Conservation (phyloP, 2,329 filamentous ascomycete genomes). For the Calonectria fujianensis region DNA sequence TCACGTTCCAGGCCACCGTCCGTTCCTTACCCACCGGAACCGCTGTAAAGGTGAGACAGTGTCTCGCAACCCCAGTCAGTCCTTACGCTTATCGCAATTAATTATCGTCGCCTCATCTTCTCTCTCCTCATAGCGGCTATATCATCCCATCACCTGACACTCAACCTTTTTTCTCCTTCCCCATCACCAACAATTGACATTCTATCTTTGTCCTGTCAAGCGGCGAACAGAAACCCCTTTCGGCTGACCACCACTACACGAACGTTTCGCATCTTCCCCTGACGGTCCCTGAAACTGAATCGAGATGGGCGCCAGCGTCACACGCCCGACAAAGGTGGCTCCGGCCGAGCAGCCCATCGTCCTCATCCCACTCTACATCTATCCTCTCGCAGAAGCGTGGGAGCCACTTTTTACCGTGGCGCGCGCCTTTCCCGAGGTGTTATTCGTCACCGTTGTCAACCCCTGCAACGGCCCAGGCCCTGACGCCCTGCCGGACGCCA, state of each 20-base stretch:
- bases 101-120: conserved; percentile 12
- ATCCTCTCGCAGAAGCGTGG: conserved; percentile 41
- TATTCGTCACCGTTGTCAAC: conserved; percentile 44
- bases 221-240: not conserved
- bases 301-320: conserved; percentile 21
- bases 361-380: conserved; percentile 45
- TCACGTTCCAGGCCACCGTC: conserved; percentile 10
- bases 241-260: not conserved
- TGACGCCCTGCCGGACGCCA: conserved; percentile 40
- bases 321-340: not conserved
- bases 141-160: conserved; percentile 26
- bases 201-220: conserved; percentile 19
- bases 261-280: not conserved
- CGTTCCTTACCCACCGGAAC: conserved; percentile 15
- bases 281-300: conserved; percentile 21
- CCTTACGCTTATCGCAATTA: conserved; percentile 25
- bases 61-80: conserved; percentile 22
- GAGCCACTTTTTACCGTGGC: conserved; percentile 41
- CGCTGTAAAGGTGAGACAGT: conserved; percentile 20
- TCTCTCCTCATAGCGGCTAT: conserved; percentile 9
- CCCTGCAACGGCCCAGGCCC: conserved; percentile 41
- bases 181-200: conserved; percentile 1
- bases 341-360: conserved; percentile 33
- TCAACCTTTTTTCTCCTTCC: not conserved
- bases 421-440: conserved; percentile 32